Base-by-base conservation (phyloP, 306 rosid genomes). In the Citrullus colocynthis region DNA sequence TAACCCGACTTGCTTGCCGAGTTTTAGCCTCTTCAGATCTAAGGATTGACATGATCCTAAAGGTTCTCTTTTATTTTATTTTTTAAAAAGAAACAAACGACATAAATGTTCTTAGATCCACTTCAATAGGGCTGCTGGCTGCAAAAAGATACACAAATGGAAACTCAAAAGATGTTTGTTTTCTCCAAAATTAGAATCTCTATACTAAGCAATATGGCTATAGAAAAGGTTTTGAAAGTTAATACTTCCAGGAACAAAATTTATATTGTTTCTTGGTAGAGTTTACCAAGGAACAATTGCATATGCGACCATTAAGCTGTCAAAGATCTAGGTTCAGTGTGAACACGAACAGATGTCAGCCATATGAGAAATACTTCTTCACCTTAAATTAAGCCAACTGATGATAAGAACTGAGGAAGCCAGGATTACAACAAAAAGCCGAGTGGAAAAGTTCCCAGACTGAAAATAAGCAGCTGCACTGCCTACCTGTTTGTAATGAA, bases 331-430 rank as follows among this genome's bases (percentile, higher is more conserved):
- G 6, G 55, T 44, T 42, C 18, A 69, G 75, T 69, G 75, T 21
- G 57, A 70, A 70, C 2, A 70, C 2, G 17, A 16, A 67, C 30
- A 41, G 10, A n/a, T 21, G 37, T 21, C n/a, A 44, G 56, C 9
- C 3, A 5, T 44, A n/a, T 18, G 14, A 45, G 20, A 20, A 24
- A 21, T 45, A 70, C 11, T 20, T 44, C 20, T 44, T 70, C 57
- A 70, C 75, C 75, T 93, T 85, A 91, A 87, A 82, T 91, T 93
- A 70, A 93, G 96, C 98, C 97, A 93, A 56, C 93, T 85, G 83
- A 93, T 93, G 57, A 90, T 84, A 78, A 91, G 91, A 88, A 89
- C 86, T 0, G 98, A 91, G 64, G 97, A 89, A 80, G 87, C 84
- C 84, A 91, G 81, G 77, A 93, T 90, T 58, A 82, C 16, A 78